These are phyloP conservation scores for Zygotorulaspora mrakii DNA, from an alignment of 1,139 yeast genomes.

Conservation along the genomic window DNA sequence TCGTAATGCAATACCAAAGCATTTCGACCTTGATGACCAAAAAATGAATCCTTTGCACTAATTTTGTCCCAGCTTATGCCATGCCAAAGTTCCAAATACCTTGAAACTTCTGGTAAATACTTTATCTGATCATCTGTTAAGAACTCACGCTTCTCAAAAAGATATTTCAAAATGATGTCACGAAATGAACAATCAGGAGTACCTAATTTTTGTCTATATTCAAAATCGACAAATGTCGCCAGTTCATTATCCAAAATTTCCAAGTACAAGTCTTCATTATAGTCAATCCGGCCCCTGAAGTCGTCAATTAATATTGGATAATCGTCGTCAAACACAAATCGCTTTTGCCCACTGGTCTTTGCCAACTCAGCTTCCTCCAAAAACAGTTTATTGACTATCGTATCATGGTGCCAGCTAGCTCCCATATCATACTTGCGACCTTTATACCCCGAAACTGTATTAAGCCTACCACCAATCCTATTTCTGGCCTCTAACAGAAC, in stretches of 20 bases:
- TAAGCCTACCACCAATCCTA: slow-evolving; percentile 59
- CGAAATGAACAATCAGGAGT: slow-evolving; percentile 49
- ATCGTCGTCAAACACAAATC: slow-evolving; percentile 46
- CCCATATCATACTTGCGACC: slow-evolving; percentile 61
- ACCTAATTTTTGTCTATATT: slow-evolving; percentile 48
- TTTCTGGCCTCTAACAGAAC: slow-evolving; percentile 56
- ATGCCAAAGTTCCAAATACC: slow-evolving; percentile 72
- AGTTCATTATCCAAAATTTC: slow-evolving; percentile 55
- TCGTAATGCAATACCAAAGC: slow-evolving; percentile 58
- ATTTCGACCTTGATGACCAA: slow-evolving; percentile 73
- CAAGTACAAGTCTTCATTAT: slow-evolving; percentile 37
- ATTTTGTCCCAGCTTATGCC: slow-evolving; percentile 64
- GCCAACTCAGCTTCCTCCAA: slow-evolving; percentile 42
- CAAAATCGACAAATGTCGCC: slow-evolving; percentile 55
- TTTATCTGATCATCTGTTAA: slow-evolving; percentile 51
- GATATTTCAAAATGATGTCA: slow-evolving; percentile 46
- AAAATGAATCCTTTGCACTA: slow-evolving; percentile 63
- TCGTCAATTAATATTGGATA: slow-evolving; percentile 36
- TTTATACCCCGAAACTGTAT: slow-evolving; percentile 39
- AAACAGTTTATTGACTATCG: slow-evolving; percentile 61
- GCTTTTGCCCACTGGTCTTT: slow-evolving; percentile 14
- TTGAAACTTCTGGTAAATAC: slow-evolving; percentile 48
- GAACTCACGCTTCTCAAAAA: slow-evolving; percentile 45
- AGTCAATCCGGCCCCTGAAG: slow-evolving; percentile 34
- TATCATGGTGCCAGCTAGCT: slow-evolving; percentile 89